Base-by-base conservation (phyloP, 2,329 filamentous ascomycete species). In the Tolypocladium tropicale region DNA sequence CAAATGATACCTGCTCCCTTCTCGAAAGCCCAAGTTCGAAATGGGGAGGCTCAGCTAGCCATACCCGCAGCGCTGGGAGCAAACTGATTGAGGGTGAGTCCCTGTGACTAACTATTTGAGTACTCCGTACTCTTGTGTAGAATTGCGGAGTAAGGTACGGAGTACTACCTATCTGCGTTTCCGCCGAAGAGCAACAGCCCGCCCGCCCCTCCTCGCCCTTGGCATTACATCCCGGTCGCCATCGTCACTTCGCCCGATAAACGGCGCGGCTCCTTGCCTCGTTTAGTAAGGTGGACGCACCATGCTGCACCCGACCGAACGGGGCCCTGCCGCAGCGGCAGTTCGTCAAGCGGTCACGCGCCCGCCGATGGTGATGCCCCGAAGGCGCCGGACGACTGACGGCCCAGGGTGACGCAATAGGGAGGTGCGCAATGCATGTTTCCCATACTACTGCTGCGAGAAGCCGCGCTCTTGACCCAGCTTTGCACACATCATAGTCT, bases 261-360 rank as follows among this genome's bases (percentile, higher is more conserved):
- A 52, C 21, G 25, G 25, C 51, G 51, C 34, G 53, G 53, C 46
- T 55, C 34, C 33, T 34, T 37, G 33, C 46, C 53, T 55, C 53
- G 43, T 55, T 55, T 55, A 36, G 53, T 55, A 48, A 55, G 53
- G 53, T 55, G 43, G n/a, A n/a, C n/a, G n/a, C 23, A 23, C 2
- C 11, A 14, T 18, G 49, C 30, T 34, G 49, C 16, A 51, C n/a
- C 25, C 25, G 16, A 25, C 16, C 25, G 12, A 6, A 18, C 12
- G 43, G 25, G 11, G 41, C 41, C 23, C 11, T 46, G 43, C 25
- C 50, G 33, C 33, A 21, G 50, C 50, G 33, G 50, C 50, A 52
- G 33, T 52, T 52, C 21, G 43, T 16, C 43, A 48, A 25, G 23
- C 23, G 23, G 23, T 46, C 41, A 14, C 39, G 5, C n/a, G 39